Evolutionary conservation across 139 green algal species (phyloP), one percentile per base, ranked within the genome.

Genomic region (Chlamydomonas sphaeroides): DNA sequence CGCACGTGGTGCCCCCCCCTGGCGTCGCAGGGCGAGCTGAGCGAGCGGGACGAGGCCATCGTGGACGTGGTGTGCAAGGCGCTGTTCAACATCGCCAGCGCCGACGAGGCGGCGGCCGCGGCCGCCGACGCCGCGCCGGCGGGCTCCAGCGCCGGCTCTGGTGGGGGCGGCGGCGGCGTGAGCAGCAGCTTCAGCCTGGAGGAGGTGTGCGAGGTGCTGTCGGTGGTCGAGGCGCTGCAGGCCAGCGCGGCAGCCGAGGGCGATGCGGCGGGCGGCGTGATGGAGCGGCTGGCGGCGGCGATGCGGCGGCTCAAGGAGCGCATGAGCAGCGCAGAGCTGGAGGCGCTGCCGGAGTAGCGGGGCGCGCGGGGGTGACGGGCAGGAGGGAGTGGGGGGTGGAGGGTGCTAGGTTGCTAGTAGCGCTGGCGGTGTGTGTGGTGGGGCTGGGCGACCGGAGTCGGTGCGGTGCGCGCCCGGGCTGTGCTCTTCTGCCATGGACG

Each of bases 11-110:
- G 48, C 48, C 48, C 48, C 17, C 17, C 14, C 48, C 11, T n/a
- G n/a, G n/a, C n/a, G n/a, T n/a, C n/a, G n/a, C n/a, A n/a, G 75
- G 75, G 75, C 30, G 75, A 82, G 75, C 75, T 82, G 48, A 59
- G 30, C 14, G 77, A 74, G 45, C 63, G 63, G 15, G 77, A 84
- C 65, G 77, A 88, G 57, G 71, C 35, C 57, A 86, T 86, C 28
- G 65, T 90, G 61, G 69, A 70, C 5, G 86, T 88, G 48, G 78
- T 90, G 56, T 86, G 85, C 83, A 90, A 90, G 83, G 86, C 86
- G 35, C 65, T 90, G 23, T 90, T 86, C 79, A 90, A 90, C 62
- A n/a, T 90, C 32, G 82, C 65, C 1, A 71, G 59, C 15, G 83
- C 65, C 1, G 86, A 90, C 21, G 83, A 85, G 3, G 76, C 20